These are phyloP conservation scores for Mrakia blollopis DNA, from an alignment of 768 basidiomycete genomes.

Conservation along the genomic window DNA sequence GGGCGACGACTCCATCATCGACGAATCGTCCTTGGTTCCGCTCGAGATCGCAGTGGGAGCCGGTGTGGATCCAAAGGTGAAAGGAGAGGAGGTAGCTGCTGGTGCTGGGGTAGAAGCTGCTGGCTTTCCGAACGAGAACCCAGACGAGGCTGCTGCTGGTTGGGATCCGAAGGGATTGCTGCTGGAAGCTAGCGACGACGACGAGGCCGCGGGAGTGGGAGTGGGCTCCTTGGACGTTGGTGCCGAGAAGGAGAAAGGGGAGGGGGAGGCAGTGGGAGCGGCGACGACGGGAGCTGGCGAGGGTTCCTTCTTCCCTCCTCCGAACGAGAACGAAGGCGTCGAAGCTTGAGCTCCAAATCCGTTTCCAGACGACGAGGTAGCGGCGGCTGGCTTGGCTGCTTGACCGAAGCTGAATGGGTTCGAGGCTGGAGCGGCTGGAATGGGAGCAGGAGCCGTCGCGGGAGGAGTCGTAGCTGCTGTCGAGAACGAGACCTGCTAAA, in stretches of 20 bases:
- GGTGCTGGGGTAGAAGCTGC: not conserved
- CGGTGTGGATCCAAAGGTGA: conserved; percentile 9
- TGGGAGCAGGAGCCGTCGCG: conserved; percentile 3
- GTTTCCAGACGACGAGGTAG: not conserved
- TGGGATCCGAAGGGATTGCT: conserved; percentile 9
- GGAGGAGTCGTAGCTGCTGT: not conserved
- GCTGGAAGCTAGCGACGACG: not conserved
- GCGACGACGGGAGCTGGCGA: not conserved
- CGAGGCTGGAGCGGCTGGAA: conserved; percentile 5
- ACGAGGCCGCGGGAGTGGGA: not conserved
- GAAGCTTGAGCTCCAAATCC: not conserved
- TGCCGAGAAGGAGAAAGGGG: not conserved
- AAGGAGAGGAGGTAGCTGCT: not conserved
- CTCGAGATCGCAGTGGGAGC: not conserved
- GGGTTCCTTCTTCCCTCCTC: conserved; percentile 4
- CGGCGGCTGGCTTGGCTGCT: conserved; percentile 3
- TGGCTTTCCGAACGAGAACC: conserved; percentile 18
- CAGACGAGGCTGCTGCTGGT: not conserved
- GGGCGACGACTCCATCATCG: conserved; percentile 11
- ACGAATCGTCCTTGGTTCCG: conserved; percentile 11
- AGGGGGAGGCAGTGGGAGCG: not conserved
- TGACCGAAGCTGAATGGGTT: conserved; percentile 18
- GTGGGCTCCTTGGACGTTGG: not conserved
- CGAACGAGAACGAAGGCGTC: not conserved
- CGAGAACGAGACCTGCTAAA: not conserved